These are phyloP conservation scores for Fusarium veterinarium DNA, from an alignment of 2,329 filamentous ascomycete species.

Conservation along the genomic window DNA sequence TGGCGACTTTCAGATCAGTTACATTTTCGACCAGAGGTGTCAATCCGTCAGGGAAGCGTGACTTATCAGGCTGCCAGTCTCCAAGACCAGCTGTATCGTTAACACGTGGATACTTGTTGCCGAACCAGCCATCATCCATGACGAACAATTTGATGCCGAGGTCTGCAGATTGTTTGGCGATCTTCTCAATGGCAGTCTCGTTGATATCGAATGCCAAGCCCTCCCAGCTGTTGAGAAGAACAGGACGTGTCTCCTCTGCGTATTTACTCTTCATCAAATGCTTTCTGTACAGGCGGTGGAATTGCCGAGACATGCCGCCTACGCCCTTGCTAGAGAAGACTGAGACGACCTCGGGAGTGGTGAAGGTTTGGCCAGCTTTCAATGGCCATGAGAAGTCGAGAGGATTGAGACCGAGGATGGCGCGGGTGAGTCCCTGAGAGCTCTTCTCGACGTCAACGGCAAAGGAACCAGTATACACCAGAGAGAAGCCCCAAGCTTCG, in stretches of 20 bases:
- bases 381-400: conserved; percentile 69
- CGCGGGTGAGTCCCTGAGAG: conserved; percentile 70
- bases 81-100: conserved; percentile 69
- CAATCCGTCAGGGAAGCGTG: conserved; percentile 69
- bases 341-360: conserved; percentile 71
- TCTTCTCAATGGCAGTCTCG: conserved; percentile 62
- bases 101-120: conserved; percentile 66
- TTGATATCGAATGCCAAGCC: conserved; percentile 70
- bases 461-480: conserved; percentile 74
- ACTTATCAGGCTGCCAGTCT: conserved; percentile 70
- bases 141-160: conserved; percentile 72
- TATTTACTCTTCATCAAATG: conserved; percentile 70
- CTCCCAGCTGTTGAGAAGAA: conserved; percentile 75
- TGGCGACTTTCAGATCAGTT: conserved; percentile 59
- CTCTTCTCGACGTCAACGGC: conserved; percentile 69
- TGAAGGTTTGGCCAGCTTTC: conserved; percentile 65
- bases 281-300: conserved; percentile 71
- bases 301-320: conserved; percentile 71
- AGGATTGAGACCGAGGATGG: conserved; percentile 70
- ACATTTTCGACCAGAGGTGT: conserved; percentile 62
- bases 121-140: conserved; percentile 76
- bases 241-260: conserved; percentile 63
- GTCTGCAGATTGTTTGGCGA: conserved; percentile 67
- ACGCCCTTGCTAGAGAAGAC: conserved; percentile 70
- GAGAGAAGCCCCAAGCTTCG: conserved; percentile 72